phyloP scores from a whole-genome alignment of 2,329 filamentous ascomycete species.

The Gaeumannomyces sp. region DNA sequence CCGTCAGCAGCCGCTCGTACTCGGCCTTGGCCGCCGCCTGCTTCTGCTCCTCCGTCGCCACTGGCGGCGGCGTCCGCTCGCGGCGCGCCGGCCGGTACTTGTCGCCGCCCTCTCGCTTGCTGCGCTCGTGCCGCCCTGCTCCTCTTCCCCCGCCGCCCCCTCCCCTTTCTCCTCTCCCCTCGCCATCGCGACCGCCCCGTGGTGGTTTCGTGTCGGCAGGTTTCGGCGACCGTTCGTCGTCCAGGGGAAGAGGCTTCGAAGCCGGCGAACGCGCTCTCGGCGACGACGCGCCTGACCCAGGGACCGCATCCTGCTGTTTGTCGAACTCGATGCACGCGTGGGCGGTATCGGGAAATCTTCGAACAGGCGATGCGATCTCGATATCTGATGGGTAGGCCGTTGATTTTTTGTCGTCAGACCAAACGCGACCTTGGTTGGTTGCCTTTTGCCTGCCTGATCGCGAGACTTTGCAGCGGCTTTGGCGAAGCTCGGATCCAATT shows the following conservation, averaged over 20 bases:
- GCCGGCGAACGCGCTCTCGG: constrained; percentile 7
- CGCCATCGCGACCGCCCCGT: constrained; percentile 16
- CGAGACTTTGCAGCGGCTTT: not conserved
- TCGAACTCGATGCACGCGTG: not conserved
- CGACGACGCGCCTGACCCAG: constrained; percentile 1
- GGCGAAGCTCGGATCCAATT: no score
- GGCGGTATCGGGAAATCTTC: not conserved
- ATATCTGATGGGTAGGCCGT: not conserved
- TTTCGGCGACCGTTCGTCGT: constrained; percentile 21
- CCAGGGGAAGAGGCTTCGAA: constrained; percentile 8
- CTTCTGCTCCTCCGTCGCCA: constrained; percentile 70
- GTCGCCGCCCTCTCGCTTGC: constrained; percentile 25
- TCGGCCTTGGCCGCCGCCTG: constrained; percentile 85
- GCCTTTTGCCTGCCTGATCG: not conserved
- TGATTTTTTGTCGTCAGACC: not conserved
- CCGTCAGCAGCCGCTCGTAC: constrained; percentile 84
- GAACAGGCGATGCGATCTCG: not conserved
- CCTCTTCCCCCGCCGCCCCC: not conserved
- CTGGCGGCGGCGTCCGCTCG: constrained; percentile 30
- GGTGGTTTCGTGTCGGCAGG: constrained; percentile 24
- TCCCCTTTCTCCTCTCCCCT: constrained; percentile 10
- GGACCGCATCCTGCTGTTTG: not conserved
- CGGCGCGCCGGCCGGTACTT: constrained; percentile 34
- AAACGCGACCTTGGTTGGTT: not conserved
- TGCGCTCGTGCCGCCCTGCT: constrained; percentile 33